These are phyloP conservation scores for Paecilomyces sp. DNA, from an alignment of 2,329 filamentous ascomycete genomes.

Conservation along the genomic window DNA sequence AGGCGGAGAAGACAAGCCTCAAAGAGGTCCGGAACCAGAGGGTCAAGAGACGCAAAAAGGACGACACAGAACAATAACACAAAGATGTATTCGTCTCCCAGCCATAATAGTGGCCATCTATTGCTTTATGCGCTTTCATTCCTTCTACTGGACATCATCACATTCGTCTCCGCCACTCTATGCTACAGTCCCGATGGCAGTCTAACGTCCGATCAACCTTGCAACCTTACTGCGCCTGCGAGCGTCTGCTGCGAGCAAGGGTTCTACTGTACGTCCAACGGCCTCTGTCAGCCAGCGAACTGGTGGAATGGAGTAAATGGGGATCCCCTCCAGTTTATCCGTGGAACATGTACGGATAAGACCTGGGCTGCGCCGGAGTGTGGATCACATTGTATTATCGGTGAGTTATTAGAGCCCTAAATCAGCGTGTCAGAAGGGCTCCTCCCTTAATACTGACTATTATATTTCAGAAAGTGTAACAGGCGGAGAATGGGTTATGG, in stretches of 20 bases:
- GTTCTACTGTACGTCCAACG: conserved; percentile 3
- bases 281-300: conserved; percentile 1
- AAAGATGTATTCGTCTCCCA: neutral
- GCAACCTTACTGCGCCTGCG: neutral
- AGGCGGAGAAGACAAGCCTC: neutral
- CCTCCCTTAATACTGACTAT: neutral
- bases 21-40: neutral
- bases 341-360: conserved; percentile 3
- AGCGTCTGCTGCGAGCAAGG: conserved; percentile 4
- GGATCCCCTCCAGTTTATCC: conserved; percentile 2
- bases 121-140: neutral
- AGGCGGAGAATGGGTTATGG: conserved; percentile 3
- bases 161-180: neutral
- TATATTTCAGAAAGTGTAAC: neutral
- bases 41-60: no score
- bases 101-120: neutral
- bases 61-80: neutral
- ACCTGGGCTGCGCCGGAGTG: conserved; percentile 2
- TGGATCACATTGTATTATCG: conserved; percentile 1
- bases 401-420: neutral
- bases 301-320: conserved; percentile 2
- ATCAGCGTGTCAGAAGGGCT: neutral
- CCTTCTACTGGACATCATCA: neutral
- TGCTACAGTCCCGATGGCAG: conserved; percentile 4
- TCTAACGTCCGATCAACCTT: conserved; percentile 1